phyloP scores from a whole-genome alignment of 345 rosid species.

The Eucalyptus cloeziana region DNA sequence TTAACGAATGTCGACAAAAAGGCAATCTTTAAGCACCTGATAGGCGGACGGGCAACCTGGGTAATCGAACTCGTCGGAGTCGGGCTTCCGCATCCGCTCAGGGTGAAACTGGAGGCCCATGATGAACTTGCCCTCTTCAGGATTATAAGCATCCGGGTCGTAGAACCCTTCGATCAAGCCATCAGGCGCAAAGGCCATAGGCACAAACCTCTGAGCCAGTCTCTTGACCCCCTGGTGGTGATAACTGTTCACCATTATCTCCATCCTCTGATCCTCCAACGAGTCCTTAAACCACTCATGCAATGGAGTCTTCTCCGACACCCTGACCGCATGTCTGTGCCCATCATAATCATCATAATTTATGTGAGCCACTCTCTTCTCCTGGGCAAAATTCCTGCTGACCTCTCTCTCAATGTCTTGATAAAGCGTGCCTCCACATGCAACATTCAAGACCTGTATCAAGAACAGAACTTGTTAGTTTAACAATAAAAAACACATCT shows the following conservation, averaged over 20 bases:
- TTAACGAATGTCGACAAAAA: not conserved
- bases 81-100: constrained; percentile 58
- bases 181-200: constrained; percentile 79
- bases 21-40: constrained; percentile 27
- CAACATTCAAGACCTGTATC: constrained; percentile 60
- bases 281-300: constrained; percentile 62
- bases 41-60: constrained; percentile 78
- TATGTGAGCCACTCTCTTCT: constrained; percentile 36
- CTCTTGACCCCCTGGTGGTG: constrained; percentile 88
- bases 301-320: constrained; percentile 51
- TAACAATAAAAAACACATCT: not conserved
- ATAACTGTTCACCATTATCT: constrained; percentile 72
- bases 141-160: constrained; percentile 66
- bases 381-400: constrained; percentile 7
- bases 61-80: constrained; percentile 51
- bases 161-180: constrained; percentile 87
- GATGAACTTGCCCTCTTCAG: constrained; percentile 67
- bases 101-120: constrained; percentile 94
- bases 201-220: constrained; percentile 56
- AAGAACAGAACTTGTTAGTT: not conserved
- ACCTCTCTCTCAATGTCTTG: constrained; percentile 60
- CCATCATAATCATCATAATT: constrained; percentile 75
- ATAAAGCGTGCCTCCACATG: constrained; percentile 79
- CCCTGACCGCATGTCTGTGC: constrained; percentile 47
- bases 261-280: constrained; percentile 34